Percentiles rank a stretch among this genome's conserved stretches.
These are phyloP conservation scores for Lecanicillium sp. DNA, from an alignment of 2,329 filamentous ascomycete genomes.

Conservation along the genomic window DNA sequence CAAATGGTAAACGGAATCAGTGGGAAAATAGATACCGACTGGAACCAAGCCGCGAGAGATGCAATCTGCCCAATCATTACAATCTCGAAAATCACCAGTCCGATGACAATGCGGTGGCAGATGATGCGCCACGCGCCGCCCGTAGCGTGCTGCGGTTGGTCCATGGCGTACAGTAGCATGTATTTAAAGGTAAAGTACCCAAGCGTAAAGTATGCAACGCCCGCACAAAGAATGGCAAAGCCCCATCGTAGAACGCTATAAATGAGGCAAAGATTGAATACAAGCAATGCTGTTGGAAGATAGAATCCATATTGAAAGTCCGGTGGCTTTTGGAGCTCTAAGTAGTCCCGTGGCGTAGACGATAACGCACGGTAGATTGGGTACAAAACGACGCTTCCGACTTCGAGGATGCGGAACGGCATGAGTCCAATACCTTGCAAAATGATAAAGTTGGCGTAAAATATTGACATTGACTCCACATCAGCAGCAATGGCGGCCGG, in stretches of 20 bases:
- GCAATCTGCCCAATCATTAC: constrained; percentile 85
- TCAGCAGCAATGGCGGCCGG: constrained; percentile 68
- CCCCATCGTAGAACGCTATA: constrained; percentile 81
- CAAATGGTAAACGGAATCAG: constrained; percentile 74
- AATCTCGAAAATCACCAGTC: constrained; percentile 79
- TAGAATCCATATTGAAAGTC: constrained; percentile 95
- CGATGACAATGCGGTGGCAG: constrained; percentile 81
- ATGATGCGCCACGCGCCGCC: constrained; percentile 96
- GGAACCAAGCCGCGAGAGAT: constrained; percentile 61
- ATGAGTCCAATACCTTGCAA: constrained; percentile 90
- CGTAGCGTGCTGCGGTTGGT: constrained; percentile 88
- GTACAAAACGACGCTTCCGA: constrained; percentile 77
- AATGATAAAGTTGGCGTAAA: constrained; percentile 92
- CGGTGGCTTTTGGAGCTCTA: constrained; percentile 72
- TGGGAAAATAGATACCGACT: constrained; percentile 66
- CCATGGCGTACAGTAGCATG: constrained; percentile 96
- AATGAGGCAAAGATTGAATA: constrained; percentile 92
- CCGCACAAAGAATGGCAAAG: constrained; percentile 73
- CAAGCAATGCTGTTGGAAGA: constrained; percentile 80
- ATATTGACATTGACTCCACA: constrained; percentile 65
- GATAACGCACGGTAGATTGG: constrained; percentile 71
- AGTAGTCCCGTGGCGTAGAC: constrained; percentile 83
- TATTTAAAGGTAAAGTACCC: constrained; percentile 94
- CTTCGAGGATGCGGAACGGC: constrained; percentile 83
- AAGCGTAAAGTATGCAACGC: constrained; percentile 72